Conservation (phyloP, 2,329 filamentous ascomycete species). For the Sarocladium oryzae region DNA sequence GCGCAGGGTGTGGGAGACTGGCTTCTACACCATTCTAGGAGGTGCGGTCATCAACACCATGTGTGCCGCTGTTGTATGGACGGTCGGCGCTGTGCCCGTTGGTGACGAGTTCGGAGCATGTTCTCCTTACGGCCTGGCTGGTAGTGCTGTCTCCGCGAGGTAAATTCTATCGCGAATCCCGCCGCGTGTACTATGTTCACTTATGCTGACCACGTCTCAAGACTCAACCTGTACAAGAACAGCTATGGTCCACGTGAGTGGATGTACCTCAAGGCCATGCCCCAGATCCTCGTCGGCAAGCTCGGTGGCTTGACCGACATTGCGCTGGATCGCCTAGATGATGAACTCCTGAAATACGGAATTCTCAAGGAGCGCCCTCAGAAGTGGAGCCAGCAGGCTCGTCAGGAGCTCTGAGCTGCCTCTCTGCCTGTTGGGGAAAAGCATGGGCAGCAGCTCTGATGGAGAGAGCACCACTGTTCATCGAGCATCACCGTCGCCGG, state of each 20-base stretch:
- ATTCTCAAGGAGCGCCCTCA: slow-evolving; percentile 1
- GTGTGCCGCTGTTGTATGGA: slow-evolving; percentile 1
- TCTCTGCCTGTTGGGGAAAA: neutral
- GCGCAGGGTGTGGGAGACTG: slow-evolving; percentile 4
- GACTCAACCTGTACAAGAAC: slow-evolving; percentile 7
- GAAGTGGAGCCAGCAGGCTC: neutral
- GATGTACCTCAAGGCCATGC: slow-evolving; percentile 9
- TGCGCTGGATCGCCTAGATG: neutral
- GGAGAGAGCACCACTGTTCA: no score
- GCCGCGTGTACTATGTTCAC: neutral
- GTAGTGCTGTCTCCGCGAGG: slow-evolving; percentile 7
- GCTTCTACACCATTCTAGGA: slow-evolving; percentile 5
- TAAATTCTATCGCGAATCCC: neutral
- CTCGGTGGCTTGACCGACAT: slow-evolving; percentile 4
- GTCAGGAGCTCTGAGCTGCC: slow-evolving; percentile 4
- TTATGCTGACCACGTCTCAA: neutral
- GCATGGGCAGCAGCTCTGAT: no score
- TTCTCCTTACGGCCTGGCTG: slow-evolving; percentile 6
- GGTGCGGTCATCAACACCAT: slow-evolving; percentile 6
- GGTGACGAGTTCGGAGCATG: slow-evolving; percentile 8
- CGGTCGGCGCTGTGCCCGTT: slow-evolving; percentile 1
- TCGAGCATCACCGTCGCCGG: neutral
- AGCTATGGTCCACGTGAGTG: slow-evolving; percentile 7
- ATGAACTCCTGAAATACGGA: slow-evolving; percentile 4
- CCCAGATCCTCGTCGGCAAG: neutral